These are phyloP conservation scores for Paramecium bursaria DNA, from an alignment of 73 alveolate genomes.

Conservation along the genomic window DNA sequence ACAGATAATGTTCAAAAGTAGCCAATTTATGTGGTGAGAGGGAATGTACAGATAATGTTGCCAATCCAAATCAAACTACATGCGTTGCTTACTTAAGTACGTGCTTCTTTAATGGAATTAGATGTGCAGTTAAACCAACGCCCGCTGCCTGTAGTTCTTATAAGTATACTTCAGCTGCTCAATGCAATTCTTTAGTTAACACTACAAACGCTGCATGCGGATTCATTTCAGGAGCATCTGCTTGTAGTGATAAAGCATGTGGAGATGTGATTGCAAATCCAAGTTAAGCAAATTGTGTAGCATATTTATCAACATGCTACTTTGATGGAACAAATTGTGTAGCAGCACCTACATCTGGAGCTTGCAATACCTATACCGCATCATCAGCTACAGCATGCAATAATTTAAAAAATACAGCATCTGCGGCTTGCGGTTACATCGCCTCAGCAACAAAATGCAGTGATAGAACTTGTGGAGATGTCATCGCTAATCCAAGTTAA, in stretches of 20 bases:
- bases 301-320: not conserved
- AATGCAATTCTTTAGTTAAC: too few species aligned
- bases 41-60: slow-evolving; percentile 28
- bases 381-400: not conserved
- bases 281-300: too few species aligned
- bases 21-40: not conserved
- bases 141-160: too few species aligned
- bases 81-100: slow-evolving; percentile 38
- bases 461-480: slow-evolving; percentile 17
- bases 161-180: too few species aligned
- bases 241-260: too few species aligned
- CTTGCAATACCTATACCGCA: not conserved
- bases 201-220: too few species aligned
- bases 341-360: not conserved
- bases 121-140: too few species aligned
- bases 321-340: not conserved
- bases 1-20: too few species aligned
- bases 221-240: too few species aligned
- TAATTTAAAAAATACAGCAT: too few species aligned
- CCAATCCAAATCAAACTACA: not conserved
- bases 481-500: not conserved
- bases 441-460: not conserved
- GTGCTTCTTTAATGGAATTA: slow-evolving; percentile 10
- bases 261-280: too few species aligned
- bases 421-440: not conserved